These are phyloP conservation scores for Hyaloscypha variabilis DNA, from an alignment of 495 filamentous ascomycete species.

Conservation along the genomic window DNA sequence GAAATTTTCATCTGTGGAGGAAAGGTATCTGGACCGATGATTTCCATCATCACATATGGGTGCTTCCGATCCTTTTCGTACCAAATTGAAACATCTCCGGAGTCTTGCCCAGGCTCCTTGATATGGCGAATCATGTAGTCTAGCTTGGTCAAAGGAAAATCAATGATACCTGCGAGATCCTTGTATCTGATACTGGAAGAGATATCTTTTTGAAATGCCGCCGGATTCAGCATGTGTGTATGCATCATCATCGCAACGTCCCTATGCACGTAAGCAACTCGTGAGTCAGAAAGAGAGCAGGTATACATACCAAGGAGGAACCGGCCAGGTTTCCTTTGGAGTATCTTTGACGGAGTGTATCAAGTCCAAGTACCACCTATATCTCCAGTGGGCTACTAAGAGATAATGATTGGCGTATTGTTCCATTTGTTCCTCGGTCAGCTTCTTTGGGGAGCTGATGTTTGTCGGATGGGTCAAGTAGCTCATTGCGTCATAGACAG, in stretches of 20 bases:
- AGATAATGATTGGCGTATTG: constrained; percentile 3
- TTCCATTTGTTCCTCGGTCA: not conserved
- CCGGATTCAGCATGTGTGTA: not conserved
- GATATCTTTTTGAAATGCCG: not conserved
- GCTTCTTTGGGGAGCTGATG: no score
- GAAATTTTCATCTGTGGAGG: no score
- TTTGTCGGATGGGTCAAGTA: not conserved
- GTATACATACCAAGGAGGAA: not conserved
- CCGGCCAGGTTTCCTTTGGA: constrained; percentile 7
- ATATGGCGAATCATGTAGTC: no score
- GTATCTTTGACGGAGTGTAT: not conserved
- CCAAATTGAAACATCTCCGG: no score
- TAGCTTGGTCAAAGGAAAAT: constrained; percentile 7
- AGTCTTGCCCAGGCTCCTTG: no score
- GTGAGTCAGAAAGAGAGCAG: no score
- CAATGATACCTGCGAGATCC: not conserved
- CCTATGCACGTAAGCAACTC: no score
- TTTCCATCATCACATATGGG: no score
- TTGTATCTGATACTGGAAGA: not conserved
- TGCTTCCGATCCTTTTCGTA: no score
- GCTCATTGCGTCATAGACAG: constrained; percentile 7
- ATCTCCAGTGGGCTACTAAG: not conserved
- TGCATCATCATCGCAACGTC: constrained; percentile 9
- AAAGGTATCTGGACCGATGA: no score
- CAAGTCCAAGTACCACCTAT: constrained; percentile 8